phyloP scores from a whole-genome alignment of 768 basidiomycete genomes.

The Lactarius indigo region DNA sequence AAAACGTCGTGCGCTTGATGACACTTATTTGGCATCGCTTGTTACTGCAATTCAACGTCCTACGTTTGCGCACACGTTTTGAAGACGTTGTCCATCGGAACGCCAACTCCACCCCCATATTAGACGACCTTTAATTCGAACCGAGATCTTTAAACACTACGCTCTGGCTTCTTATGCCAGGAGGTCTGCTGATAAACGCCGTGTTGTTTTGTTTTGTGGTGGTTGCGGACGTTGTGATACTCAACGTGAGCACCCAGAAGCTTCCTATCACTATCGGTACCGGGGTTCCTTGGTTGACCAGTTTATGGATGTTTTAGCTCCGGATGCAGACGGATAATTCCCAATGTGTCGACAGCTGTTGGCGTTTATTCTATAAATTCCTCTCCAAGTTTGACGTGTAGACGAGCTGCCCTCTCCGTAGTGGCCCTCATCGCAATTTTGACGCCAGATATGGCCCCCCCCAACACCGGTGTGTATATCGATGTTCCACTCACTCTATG shows the following conservation, averaged over 20 bases:
- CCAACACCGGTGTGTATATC: background rate
- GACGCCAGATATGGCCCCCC: background rate
- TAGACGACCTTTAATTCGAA: no score
- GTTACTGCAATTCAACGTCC: background rate
- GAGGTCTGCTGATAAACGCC: background rate
- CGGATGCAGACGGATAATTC: background rate
- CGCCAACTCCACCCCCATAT: background rate
- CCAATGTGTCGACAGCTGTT: background rate
- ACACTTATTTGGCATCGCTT: background rate
- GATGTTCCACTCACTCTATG: background rate
- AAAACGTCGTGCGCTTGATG: background rate
- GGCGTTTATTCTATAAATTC: background rate
- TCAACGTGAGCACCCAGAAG: background rate
- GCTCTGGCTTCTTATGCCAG: background rate
- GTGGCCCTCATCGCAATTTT: background rate
- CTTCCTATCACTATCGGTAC: background rate
- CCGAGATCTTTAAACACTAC: background rate
- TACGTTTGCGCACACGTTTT: background rate
- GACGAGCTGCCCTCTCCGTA: background rate
- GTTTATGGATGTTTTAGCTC: background rate
- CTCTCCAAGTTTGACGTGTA: background rate
- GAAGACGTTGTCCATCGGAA: background rate
- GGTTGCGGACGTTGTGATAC: background rate
- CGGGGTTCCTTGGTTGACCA: background rate
- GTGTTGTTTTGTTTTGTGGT: background rate